Base-by-base conservation (phyloP, 2,329 filamentous ascomycete genomes). In the Pseudocercospora fuligena region DNA sequence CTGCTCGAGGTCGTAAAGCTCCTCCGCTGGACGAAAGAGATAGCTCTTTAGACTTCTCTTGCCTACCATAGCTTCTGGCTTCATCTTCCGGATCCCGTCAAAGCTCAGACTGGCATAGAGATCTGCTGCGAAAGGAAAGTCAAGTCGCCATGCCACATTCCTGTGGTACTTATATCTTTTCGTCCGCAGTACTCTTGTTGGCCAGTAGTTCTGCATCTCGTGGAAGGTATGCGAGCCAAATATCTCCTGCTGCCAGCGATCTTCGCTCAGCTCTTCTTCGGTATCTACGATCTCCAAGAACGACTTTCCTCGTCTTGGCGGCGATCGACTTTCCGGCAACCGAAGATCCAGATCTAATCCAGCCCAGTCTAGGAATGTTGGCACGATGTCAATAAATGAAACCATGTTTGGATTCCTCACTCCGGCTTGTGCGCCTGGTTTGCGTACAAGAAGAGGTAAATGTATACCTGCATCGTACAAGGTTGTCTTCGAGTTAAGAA, bases 201-300 rank as follows among this genome's bases (percentile, higher is more conserved):
- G 83, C 78, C 80, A 86, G 73, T 85, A 85, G 68, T 85, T 84
- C 5, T 78, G 79, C 1, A 82, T 75, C 66, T 85, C 83, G 63
- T 86, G 83, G 70, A 84, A 85, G 0, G 84, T 85, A 70, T 86
- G 83, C 0, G 82, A 84, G 16, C 84, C 83, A 65, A 82, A 85
- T 7, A 85, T 80, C 11, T 80, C 76, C n/a, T 72, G 69, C 33
- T 69, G 64, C 73, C 73, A 75, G 14, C 77, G 67, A 72, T 76
- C 75, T 3, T 68, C 70, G 1, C 73, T 54, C 12, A 77, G 61
- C 0, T 69, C 46, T 2, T 69, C 16, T 8, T 56, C 46, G 0
- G 61, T 65, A 9, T 72, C 69, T 5, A 81, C 65, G 9, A 83
- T 77, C 0, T 76, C 74, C 2, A 84, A 72, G 40, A 84, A 73